Evolutionary conservation across 73 alveolate species (phyloP), one percentile per base, ranked within the genome.

Genomic region (Paramecium caudatum): DNA sequence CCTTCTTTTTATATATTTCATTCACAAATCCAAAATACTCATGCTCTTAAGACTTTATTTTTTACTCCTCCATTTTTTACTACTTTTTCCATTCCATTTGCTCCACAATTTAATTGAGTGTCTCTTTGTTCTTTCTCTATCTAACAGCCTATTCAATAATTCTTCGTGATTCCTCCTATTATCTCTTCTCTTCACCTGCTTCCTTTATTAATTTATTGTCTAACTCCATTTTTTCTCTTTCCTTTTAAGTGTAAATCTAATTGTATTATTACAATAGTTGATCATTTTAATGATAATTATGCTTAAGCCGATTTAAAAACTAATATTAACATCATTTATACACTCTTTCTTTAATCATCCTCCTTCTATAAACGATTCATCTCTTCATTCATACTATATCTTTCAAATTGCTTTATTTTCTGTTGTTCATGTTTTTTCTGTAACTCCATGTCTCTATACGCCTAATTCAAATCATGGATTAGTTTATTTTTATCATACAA

Each of bases 151-250:
- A 27, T 10, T 55, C 80, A 27, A 55, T 55, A 9, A 55, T 55
- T 55, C 13, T 27, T 55, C 80, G 7, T 55, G 23, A 27, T 7
- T 55, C 80, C 23, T 55, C 80, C 7, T 55, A 23, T 55, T 55
- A 6, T 55, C 80, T 55, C 46, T 55, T 55, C 37, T 55, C 9
- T 55, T 55, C 80, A 23, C 46, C 80, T 27, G 80, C 80, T 23
- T 55, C 80, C 46, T 55, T 55, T 23, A 55, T 55, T 23, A 55
- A 3, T 55, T 55, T 55, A 27, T 55, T 55, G 13, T 55, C 80
- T 9, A 55, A 10, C 15, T 55, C 80, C 1, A 7, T 23, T 55
- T 55, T 55, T 6, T 55, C 80, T 55, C 80, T 55, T 55, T 55
- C 80, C 30, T 55, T 55, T 55, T 55, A 5, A 12, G 3, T 19